Conservation (phyloP, 495 filamentous ascomycete species). For the Aspergillus incahuasiensis region DNA sequence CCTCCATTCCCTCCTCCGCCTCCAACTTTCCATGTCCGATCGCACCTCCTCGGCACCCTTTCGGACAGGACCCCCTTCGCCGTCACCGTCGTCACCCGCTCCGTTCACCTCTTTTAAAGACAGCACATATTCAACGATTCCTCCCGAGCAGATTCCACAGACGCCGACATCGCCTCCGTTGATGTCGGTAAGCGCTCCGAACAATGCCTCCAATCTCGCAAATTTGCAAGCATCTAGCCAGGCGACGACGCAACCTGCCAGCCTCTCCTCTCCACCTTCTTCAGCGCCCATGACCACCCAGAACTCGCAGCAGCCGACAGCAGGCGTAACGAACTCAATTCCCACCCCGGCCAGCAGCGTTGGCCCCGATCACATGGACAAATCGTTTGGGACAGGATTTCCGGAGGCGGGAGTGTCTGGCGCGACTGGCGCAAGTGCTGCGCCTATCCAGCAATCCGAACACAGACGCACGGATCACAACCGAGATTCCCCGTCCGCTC, state of each 20-base stretch:
- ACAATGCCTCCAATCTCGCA: conserved; percentile 44
- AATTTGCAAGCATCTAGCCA: conserved; percentile 44
- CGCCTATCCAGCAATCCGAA: conserved; percentile 22
- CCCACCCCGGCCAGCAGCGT: conserved; percentile 46
- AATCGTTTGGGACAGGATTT: conserved; percentile 23
- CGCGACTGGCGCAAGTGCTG: conserved; percentile 16
- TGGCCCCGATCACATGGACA: conserved; percentile 29
- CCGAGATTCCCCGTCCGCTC: conserved; percentile 19
- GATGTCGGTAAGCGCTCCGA: conserved; percentile 49
- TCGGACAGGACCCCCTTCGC: conserved; percentile 40
- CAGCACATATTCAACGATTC: conserved; percentile 24
- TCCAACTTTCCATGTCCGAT: conserved; percentile 40
- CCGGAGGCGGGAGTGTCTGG: conserved; percentile 18
- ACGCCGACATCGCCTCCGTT: conserved; percentile 49
- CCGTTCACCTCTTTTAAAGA: conserved; percentile 37
- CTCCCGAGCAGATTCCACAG: conserved; percentile 39
- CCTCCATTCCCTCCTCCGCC: conserved; percentile 10
- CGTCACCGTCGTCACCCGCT: conserved; percentile 43
- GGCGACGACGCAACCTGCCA: conserved; percentile 38
- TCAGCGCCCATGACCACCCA: conserved; percentile 46
- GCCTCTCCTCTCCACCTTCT: conserved; percentile 41
- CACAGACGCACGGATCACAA: conserved; percentile 39
- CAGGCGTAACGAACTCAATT: conserved; percentile 42
- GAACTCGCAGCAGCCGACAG: conserved; percentile 39
- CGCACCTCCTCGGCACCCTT: conserved; percentile 34